Base-by-base conservation (phyloP, 192 early-diverging fungal species). In the Coemansia sp. region DNA sequence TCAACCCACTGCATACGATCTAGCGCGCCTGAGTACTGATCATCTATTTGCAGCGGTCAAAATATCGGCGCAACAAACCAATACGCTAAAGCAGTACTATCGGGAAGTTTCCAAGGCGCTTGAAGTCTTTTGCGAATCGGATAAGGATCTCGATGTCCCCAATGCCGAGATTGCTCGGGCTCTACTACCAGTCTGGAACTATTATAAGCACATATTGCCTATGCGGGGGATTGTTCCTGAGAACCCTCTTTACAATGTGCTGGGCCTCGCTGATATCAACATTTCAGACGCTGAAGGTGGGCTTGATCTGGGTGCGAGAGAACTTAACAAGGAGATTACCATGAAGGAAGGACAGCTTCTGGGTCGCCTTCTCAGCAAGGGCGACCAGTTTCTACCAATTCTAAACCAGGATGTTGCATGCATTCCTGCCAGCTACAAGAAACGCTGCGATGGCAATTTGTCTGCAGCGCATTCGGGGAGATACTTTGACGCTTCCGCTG, bases 381-480 rank as follows among this genome's bases (percentile, higher is more conserved):
- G 41, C 16, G 58, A 38, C 25, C 21, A 12, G 19, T 65, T 38
- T n/a, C 56, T 58, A 23, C 74, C 74, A n/a, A 49, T 76, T 18
- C 32, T 76, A 48, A 63, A 67, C 41, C 64, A 61, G 9, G 68
- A 67, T 18, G 34, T 71, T 12, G 31, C 55, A 12, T 47, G 50
- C 38, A 53, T 60, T 44, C 27, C 27, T 49, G 27, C 10, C 23
- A 16, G 14, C 14, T 18, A 38, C n/a, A 32, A 24, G 50, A 60
- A 12, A 55, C 44, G 21, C 58, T 7, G 48, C 53, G 47, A 14
- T 6, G 28, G 22, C 25, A 56, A 14, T 44, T 7, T 26, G 48
- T 10, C 24, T 2, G 18, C 58, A 30, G 49, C 23, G 7, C 41
- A 21, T 19, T 16, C 32, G 7, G 25, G 26, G 58, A 55, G 71